Conservation (phyloP, 2,329 filamentous ascomycete genomes). For the Diplodia mutila region DNA sequence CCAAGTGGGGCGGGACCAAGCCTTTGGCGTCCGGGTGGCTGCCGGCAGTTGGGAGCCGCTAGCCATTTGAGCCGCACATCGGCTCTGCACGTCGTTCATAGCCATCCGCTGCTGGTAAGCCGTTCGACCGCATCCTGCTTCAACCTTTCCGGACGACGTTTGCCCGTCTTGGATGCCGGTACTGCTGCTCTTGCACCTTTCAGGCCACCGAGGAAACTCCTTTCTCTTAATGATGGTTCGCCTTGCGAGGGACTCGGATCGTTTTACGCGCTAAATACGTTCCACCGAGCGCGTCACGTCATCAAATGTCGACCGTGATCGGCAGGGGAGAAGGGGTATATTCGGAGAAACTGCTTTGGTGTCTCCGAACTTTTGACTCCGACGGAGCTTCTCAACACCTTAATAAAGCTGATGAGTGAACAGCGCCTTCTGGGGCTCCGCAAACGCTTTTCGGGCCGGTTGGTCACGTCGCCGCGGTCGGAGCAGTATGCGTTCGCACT, state of each 20-base stretch:
- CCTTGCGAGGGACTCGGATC: neutral
- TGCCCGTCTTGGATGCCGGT: neutral
- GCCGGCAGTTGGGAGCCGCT: neutral
- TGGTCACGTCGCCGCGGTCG: neutral
- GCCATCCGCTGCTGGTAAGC: neutral
- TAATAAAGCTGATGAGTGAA: neutral
- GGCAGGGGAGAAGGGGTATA: neutral
- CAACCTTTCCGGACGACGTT: neutral
- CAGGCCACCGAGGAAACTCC: neutral
- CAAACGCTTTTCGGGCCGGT: neutral
- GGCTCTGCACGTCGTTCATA: neutral
- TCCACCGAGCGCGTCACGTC: neutral
- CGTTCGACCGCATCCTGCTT: neutral
- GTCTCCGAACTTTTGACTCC: neutral
- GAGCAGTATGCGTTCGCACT: neutral
- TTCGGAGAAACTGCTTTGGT: neutral
- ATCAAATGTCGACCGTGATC: neutral
- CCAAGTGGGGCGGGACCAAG: neutral
- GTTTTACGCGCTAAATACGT: neutral
- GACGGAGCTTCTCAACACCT: neutral
- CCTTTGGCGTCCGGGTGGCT: neutral
- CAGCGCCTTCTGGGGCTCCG: neutral
- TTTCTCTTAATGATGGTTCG: neutral
- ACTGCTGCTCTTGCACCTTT: neutral
- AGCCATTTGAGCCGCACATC: neutral